Evolutionary conservation across 2,329 filamentous ascomycete species (phyloP).

Genomic region (Ophiobolus disseminans): DNA sequence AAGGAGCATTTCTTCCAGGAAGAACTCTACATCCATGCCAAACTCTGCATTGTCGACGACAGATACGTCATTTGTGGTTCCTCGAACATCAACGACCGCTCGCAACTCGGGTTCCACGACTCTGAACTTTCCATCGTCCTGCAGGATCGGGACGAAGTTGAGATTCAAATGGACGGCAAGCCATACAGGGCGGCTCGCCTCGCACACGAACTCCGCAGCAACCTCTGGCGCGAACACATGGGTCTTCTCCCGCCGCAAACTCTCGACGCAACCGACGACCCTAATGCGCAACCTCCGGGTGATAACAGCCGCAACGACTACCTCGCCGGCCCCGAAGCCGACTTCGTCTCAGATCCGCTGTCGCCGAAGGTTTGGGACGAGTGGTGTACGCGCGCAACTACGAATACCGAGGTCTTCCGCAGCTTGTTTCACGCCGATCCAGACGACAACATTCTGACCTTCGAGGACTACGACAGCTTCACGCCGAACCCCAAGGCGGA

Average conservation of each 20-base stretch:
- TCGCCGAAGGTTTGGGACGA: conserved; percentile 64
- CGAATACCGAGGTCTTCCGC: conserved; percentile 77
- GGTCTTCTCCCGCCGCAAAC: conserved; percentile 79
- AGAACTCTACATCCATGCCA: conserved; percentile 93
- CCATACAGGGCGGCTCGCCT: conserved; percentile 81
- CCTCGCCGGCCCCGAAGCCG: conserved; percentile 71
- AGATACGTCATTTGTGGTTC: conserved; percentile 83
- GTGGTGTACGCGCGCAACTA: conserved; percentile 73
- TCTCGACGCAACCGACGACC: conserved; percentile 68
- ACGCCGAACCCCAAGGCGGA: conserved; percentile 62
- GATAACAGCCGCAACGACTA: conserved; percentile 74
- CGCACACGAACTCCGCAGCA: conserved; percentile 79
- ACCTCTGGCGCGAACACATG: conserved; percentile 89
- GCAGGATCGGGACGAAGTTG: conserved; percentile 76
- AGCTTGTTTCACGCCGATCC: conserved; percentile 87
- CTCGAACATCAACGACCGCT: conserved; percentile 90
- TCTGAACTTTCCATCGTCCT: conserved; percentile 90
- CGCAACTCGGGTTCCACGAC: conserved; percentile 87
- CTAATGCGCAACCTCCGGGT: conserved; percentile 79
- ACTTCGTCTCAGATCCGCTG: conserved; percentile 68
- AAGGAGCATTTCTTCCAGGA: conserved; percentile 92
- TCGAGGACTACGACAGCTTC: conserved; percentile 87
- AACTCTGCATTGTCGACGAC: conserved; percentile 89
- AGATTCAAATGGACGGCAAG: conserved; percentile 78
- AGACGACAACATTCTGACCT: conserved; percentile 86